Percentiles rank a stretch among this genome's conserved stretches.
These are phyloP conservation scores for Furculomyces boomerangus DNA, from an alignment of 371 early-diverging fungal species.

Conservation along the genomic window DNA sequence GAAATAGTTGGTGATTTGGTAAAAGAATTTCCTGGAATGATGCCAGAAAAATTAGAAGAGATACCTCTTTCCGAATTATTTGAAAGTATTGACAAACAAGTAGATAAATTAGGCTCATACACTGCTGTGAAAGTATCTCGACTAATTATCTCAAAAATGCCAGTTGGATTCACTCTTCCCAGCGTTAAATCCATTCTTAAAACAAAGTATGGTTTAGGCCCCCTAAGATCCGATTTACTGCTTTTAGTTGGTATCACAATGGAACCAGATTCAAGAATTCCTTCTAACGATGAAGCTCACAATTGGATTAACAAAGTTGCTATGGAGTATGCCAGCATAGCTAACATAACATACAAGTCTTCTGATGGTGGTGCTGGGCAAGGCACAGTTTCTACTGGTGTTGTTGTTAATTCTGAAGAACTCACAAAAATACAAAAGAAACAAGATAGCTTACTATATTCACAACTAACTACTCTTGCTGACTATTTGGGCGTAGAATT, in stretches of 20 bases:
- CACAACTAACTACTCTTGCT: constrained; percentile 70
- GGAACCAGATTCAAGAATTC: constrained; percentile 73
- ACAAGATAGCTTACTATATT: constrained; percentile 51
- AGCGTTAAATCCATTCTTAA: constrained; percentile 56
- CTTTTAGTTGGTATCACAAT: constrained; percentile 64
- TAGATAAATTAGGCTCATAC: constrained; percentile 70
- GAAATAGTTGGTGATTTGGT: constrained; percentile 87
- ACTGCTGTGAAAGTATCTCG: constrained; percentile 53
- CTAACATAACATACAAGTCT: constrained; percentile 42
- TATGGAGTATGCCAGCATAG: constrained; percentile 57
- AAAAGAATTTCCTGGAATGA: constrained; percentile 72
- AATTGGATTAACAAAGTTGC: constrained; percentile 65
- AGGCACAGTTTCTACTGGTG: constrained; percentile 30
- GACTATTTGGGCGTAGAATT: constrained; percentile 67
- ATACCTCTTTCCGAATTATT: constrained; percentile 64
- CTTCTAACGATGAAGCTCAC: constrained; percentile 58
- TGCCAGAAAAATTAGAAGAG: constrained; percentile 83
- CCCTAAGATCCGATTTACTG: constrained; percentile 55
- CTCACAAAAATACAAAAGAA: constrained; percentile 62
- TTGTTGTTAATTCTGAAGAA: constrained; percentile 73
- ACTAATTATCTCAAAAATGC: constrained; percentile 73
- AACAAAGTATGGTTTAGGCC: constrained; percentile 56
- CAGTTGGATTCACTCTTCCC: constrained; percentile 72
- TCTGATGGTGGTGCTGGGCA: constrained; percentile 32
- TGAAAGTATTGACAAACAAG: constrained; percentile 37